Percentiles rank a stretch among this genome's conserved stretches.
phyloP scores from a whole-genome alignment of 2,329 filamentous ascomycete genomes.

The Epicoccum nigrum region DNA sequence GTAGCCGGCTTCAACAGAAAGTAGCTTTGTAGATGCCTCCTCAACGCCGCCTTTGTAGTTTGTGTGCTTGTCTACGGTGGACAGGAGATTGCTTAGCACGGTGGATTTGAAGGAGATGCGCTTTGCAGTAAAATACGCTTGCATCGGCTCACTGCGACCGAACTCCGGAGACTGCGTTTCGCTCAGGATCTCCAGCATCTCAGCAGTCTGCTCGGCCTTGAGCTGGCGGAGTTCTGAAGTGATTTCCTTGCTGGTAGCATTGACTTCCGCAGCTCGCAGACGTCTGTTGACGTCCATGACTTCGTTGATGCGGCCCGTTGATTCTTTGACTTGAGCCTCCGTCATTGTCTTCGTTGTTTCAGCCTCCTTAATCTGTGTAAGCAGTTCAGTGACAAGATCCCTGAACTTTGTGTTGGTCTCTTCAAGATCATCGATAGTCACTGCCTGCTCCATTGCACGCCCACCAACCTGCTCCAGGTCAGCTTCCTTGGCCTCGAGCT shows the following conservation, averaged over 20 bases:
- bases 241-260: slow-evolving; percentile 92
- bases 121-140: slow-evolving; percentile 86
- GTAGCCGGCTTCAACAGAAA: slow-evolving; percentile 74
- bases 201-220: slow-evolving; percentile 84
- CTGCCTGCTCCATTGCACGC: slow-evolving; percentile 76
- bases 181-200: slow-evolving; percentile 76
- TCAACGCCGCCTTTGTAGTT: slow-evolving; percentile 73
- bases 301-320: slow-evolving; percentile 84
- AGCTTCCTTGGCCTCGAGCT: slow-evolving; percentile 85
- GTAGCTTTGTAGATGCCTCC: slow-evolving; percentile 71
- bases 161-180: slow-evolving; percentile 63
- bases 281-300: slow-evolving; percentile 98
- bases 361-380: slow-evolving; percentile 89
- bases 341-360: slow-evolving; percentile 89
- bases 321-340: slow-evolving; percentile 88
- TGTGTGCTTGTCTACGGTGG: slow-evolving; percentile 60
- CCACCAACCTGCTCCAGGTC: slow-evolving; percentile 82
- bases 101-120: slow-evolving; percentile 83
- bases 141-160: slow-evolving; percentile 80
- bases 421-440: slow-evolving; percentile 83
- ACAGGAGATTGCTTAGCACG: slow-evolving; percentile 21
- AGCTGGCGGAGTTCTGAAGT: slow-evolving; percentile 86
- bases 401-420: slow-evolving; percentile 89
- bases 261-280: slow-evolving; percentile 85
- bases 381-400: slow-evolving; percentile 83